Conservation (phyloP, 2,329 filamentous ascomycete species). For the Neofusicoccum cordaticola region DNA sequence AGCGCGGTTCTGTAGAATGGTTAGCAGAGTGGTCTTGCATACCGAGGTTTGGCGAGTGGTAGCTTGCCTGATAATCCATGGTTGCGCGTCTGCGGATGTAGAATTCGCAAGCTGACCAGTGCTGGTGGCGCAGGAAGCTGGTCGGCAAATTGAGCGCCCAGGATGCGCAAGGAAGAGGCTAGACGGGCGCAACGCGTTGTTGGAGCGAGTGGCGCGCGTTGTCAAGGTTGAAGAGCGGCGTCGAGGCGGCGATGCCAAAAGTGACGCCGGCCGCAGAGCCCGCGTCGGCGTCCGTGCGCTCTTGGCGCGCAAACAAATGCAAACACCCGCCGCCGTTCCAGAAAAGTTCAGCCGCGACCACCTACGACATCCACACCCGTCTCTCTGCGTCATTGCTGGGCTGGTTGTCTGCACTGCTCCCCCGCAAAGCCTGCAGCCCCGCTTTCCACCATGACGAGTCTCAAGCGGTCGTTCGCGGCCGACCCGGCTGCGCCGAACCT, state of each 20-base stretch:
- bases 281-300: not conserved
- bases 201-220: not conserved
- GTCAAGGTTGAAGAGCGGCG: not conserved
- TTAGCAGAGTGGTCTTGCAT: conserved; percentile 13
- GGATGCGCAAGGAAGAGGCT: not conserved
- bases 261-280: conserved; percentile 6
- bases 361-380: not conserved
- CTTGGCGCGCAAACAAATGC: conserved; percentile 13
- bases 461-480: conserved; percentile 56
- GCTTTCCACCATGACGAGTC: conserved; percentile 53
- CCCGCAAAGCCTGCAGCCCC: not conserved
- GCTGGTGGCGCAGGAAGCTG: not conserved
- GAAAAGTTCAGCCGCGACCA: conserved; percentile 10
- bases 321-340: conserved; percentile 10
- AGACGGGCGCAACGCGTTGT: not conserved
- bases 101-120: not conserved
- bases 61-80: conserved; percentile 19
- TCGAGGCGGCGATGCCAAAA: conserved; percentile 2
- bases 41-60: not conserved
- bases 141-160: not conserved
- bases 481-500: conserved; percentile 67
- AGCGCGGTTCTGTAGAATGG: conserved; percentile 68
- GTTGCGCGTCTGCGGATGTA: not conserved
- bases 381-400: not conserved
- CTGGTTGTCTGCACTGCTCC: not conserved